Conservation (phyloP, 2,329 filamentous ascomycete species). For the Botrytis byssoidea region DNA sequence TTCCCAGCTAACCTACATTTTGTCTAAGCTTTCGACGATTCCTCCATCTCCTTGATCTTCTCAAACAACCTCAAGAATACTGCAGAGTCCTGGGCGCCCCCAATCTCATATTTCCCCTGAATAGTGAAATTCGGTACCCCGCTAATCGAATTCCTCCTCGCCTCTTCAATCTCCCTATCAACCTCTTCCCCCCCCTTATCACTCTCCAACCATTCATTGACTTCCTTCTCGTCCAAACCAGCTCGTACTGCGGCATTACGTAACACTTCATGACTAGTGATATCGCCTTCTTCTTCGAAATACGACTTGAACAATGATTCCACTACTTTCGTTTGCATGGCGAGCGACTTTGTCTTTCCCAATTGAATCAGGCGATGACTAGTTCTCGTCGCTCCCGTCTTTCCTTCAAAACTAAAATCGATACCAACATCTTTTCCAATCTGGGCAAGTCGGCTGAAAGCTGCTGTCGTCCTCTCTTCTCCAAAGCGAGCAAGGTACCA, state of each 20-base stretch:
- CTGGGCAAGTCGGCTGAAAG: constrained; percentile 55
- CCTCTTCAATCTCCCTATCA: constrained; percentile 39
- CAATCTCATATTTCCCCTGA: constrained; percentile 63
- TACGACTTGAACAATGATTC: constrained; percentile 64
- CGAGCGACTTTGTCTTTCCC: constrained; percentile 52
- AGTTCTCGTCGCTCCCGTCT: constrained; percentile 73
- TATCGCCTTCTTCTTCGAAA: constrained; percentile 63
- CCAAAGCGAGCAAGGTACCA: constrained; percentile 65
- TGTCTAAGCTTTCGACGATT: constrained; percentile 25
- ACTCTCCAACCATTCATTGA: constrained; percentile 52
- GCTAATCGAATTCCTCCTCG: constrained; percentile 49
- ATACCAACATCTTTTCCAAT: constrained; percentile 68
- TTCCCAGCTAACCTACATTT: not conserved
- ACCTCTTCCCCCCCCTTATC: constrained; percentile 52
- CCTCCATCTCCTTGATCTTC: constrained; percentile 45
- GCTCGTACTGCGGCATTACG: constrained; percentile 52
- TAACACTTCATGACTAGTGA: constrained; percentile 57
- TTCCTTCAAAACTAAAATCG: constrained; percentile 68
- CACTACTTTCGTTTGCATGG: constrained; percentile 59
- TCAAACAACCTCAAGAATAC: constrained; percentile 67
- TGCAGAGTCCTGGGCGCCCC: constrained; percentile 69
- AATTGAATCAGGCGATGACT: constrained; percentile 76
- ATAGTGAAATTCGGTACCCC: constrained; percentile 77
- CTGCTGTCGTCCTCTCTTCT: constrained; percentile 55
- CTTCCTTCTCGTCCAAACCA: constrained; percentile 53